Evolutionary conservation across 306 rosid species (phyloP).

Genomic region (Aeschynomene evenia): DNA sequence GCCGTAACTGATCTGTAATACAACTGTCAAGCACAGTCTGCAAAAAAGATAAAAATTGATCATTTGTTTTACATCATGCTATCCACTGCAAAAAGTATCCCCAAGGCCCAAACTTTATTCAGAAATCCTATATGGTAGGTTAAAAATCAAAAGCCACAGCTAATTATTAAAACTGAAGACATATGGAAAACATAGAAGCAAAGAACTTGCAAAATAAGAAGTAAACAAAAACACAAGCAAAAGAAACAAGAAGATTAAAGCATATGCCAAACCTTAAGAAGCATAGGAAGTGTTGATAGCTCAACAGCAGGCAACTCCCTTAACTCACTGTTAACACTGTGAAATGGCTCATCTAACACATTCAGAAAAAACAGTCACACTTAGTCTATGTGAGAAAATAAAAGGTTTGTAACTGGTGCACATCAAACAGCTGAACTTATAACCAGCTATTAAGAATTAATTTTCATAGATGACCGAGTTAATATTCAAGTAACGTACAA

Average conservation of each 20-base stretch:
- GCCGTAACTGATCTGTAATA: constrained; percentile 84
- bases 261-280: constrained; percentile 69
- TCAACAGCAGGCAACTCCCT: constrained; percentile 91
- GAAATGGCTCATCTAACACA: constrained; percentile 73
- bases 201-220: not conserved
- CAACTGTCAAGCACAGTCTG: constrained; percentile 90
- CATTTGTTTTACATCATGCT: not conserved
- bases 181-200: not conserved
- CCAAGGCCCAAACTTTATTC: not conserved
- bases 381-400: constrained; percentile 26
- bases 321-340: constrained; percentile 68
- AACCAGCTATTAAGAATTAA: not conserved
- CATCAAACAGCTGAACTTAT: not conserved
- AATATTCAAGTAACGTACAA: not conserved
- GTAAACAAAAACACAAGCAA: not conserved
- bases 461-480: not conserved
- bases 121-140: not conserved
- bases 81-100: not conserved
- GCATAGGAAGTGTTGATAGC: constrained; percentile 77
- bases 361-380: constrained; percentile 2
- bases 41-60: constrained; percentile 23
- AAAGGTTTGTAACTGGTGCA: not conserved
- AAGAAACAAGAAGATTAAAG: constrained; percentile 5
- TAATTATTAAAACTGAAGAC: not conserved
- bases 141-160: constrained; percentile 2